Percentiles rank a stretch among this genome's conserved stretches.
Evolutionary conservation across 208 protist genomes (phyloP).

Genomic region (Porcisia hertigi): DNA sequence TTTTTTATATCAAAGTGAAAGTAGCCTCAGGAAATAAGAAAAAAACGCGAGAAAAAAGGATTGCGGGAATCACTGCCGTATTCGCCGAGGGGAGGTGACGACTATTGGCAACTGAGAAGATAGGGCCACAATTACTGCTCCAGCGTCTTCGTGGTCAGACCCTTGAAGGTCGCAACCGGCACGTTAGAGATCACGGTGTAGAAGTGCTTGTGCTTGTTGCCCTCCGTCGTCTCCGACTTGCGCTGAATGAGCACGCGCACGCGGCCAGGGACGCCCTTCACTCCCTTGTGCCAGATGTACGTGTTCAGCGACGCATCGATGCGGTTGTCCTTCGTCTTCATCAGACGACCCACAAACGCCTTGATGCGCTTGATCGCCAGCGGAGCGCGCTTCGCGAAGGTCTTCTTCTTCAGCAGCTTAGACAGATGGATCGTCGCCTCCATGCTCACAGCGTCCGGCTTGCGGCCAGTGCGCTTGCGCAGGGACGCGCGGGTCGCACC

Average conservation of each 20-base stretch:
- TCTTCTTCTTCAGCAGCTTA: constrained; percentile 95
- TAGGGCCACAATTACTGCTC: constrained; percentile 50
- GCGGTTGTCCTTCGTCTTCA: constrained; percentile 98
- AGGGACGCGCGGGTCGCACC: constrained; percentile 81
- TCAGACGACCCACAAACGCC: constrained; percentile 93
- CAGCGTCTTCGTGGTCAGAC: constrained; percentile 79
- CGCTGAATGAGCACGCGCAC: constrained; percentile 94
- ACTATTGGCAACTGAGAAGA: background rate
- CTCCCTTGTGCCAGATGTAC: constrained; percentile 96
- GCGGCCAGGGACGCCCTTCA: constrained; percentile 93
- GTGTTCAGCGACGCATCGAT: constrained; percentile 97
- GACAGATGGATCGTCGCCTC: constrained; percentile 98
- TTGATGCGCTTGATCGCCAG: constrained; percentile 96
- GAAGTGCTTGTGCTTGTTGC: constrained; percentile 88
- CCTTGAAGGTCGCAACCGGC: constrained; percentile 82
- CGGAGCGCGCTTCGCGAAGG: constrained; percentile 97
- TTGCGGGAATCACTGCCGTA: background rate
- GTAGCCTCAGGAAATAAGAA: background rate
- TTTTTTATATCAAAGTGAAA: too few relatives aligned
- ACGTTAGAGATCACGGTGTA: constrained; percentile 92
- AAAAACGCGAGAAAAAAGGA: background rate
- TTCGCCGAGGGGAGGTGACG: too few relatives aligned
- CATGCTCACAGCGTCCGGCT: constrained; percentile 88
- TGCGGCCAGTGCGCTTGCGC: constrained; percentile 83
- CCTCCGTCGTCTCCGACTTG: constrained; percentile 82